A percentile compares a stretch with the other conserved stretches of the same genome.
phyloP scores from a whole-genome alignment of 352 stramenopile species.

The Globisporangium nunn region DNA sequence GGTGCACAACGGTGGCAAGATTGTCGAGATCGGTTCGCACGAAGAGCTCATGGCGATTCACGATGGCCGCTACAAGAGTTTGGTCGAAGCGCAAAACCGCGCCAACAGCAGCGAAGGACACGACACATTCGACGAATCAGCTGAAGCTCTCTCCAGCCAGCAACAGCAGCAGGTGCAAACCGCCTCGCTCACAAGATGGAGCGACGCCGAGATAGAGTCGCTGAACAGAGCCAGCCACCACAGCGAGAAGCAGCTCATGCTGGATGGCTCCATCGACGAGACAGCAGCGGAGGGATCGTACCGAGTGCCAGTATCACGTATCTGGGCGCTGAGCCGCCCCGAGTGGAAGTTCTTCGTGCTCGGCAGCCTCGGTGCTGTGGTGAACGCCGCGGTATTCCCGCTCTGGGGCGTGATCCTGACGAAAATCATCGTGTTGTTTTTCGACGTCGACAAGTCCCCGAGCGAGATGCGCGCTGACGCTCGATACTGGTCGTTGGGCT shows the following conservation, averaged over 20 bases:
- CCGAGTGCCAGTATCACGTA: constrained; percentile 18
- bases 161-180: background rate
- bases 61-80: constrained; percentile 34
- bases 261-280: background rate
- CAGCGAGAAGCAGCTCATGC: background rate
- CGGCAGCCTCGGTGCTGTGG: constrained; percentile 24
- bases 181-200: background rate
- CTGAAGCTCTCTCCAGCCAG: background rate
- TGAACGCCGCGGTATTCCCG: constrained; percentile 43
- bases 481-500: constrained; percentile 26
- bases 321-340: constrained; percentile 38
- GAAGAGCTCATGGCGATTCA: constrained; percentile 72
- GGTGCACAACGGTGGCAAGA: constrained; percentile 87
- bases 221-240: background rate
- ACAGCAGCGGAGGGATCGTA: constrained; percentile 13
- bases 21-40: constrained; percentile 93
- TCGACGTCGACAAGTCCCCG: constrained; percentile 26
- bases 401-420: constrained; percentile 41
- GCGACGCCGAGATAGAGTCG: background rate
- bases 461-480: constrained; percentile 33
- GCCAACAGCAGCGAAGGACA: constrained; percentile 6
- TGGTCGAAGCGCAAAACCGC: constrained; percentile 21
- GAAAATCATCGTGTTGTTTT: constrained; percentile 51
- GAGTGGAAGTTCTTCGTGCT: constrained; percentile 44
- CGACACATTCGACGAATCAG: background rate